Conservation (phyloP, 345 rosid genomes). For the Citrus sinensis region DVS_A1.0 CM039166.1:25688001-25688500, state of each 20-base stretch:
- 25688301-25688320: not conserved
- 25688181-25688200: not conserved
- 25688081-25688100: no score
- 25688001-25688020: no score
- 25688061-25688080: no score
- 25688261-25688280: not conserved
- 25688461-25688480: conserved; percentile 59
- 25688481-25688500: conserved; percentile 73
- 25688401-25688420: not conserved
- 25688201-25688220: not conserved
- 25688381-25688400: conserved; percentile 6
- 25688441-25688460: conserved; percentile 34
- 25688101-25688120: no score
- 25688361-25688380: not conserved
- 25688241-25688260: not conserved
- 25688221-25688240: not conserved
- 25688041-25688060: fast-evolving
- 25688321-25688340: no score
- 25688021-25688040: no score
- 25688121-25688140: no score
- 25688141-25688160: no score
- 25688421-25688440: no score
- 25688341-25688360: no score
- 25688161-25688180: no score
- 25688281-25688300: not conserved